Conservation (phyloP, 1,284 basidiomycete genomes). For the Trichosporon inkin region DNA sequence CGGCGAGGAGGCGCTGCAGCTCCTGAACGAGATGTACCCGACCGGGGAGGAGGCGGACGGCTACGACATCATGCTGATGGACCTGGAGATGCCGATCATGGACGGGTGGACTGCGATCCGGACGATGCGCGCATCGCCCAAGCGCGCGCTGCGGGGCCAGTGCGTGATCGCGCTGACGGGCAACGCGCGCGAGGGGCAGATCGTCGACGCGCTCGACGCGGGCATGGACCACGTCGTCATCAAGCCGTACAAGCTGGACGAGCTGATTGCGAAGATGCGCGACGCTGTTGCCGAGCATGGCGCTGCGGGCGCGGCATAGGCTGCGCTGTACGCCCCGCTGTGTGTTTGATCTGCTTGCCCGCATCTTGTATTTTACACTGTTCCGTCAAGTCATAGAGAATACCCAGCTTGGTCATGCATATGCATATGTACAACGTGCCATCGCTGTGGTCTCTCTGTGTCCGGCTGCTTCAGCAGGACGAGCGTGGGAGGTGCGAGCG, state of each 20-base stretch:
- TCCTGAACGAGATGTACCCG: slow-evolving; percentile 19
- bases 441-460: no score
- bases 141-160: slow-evolving; percentile 17
- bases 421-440: no score
- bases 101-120: slow-evolving; percentile 43
- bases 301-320: neutral
- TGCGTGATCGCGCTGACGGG: slow-evolving; percentile 47
- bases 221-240: slow-evolving; percentile 33
- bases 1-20: slow-evolving; percentile 43
- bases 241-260: slow-evolving; percentile 28
- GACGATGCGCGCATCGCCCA: slow-evolving; percentile 38
- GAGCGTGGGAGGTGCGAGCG: no score
- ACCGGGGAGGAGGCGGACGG: neutral
- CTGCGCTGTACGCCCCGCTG: no score
- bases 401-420: no score
- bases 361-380: no score
- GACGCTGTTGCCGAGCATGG: slow-evolving; percentile 2
- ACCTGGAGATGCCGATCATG: slow-evolving; percentile 45
- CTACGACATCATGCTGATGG: slow-evolving; percentile 31
- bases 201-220: slow-evolving; percentile 30
- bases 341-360: no score
- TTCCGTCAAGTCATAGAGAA: no score
- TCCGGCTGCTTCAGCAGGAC: no score
- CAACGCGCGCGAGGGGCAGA: slow-evolving; percentile 40
- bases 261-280: slow-evolving; percentile 20